Percentiles rank a stretch among this genome's conserved stretches.
Evolutionary conservation across 345 rosid species (phyloP).

Genomic region (Rubroshorea leprosula): DNA sequence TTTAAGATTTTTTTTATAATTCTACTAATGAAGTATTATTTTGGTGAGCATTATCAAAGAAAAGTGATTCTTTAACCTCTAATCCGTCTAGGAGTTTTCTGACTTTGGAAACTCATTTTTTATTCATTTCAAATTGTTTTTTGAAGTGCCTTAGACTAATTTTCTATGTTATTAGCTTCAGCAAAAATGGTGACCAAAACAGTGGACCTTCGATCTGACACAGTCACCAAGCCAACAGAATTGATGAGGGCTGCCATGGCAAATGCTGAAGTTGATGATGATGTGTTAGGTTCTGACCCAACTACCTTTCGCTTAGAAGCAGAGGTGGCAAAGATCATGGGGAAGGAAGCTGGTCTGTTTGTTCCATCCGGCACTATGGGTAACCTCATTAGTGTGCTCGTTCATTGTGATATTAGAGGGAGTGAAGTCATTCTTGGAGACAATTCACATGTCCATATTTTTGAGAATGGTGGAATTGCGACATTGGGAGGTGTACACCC

Average conservation of each 20-base stretch:
- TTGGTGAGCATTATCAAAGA: no score
- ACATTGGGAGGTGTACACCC: conserved; percentile 94
- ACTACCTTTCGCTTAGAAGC: conserved; percentile 55
- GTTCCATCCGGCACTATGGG: conserved; percentile 98
- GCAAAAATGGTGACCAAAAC: conserved; percentile 55
- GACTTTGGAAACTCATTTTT: no score
- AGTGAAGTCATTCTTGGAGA: conserved; percentile 92
- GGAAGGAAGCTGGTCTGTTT: conserved; percentile 86
- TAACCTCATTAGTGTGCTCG: conserved; percentile 84
- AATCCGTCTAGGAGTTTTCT: no score
- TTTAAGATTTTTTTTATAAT: no score
- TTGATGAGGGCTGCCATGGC: conserved; percentile 91
- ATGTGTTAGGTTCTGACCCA: conserved; percentile 68
- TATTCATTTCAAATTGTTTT: not conserved
- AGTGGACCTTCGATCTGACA: conserved; percentile 91
- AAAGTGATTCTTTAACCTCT: no score
- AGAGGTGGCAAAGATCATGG: conserved; percentile 61
- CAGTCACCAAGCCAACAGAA: conserved; percentile 83
- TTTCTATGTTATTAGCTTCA: conserved; percentile 18
- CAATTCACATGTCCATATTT: conserved; percentile 70
- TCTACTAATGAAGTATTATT: no score
- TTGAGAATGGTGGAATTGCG: conserved; percentile 83
- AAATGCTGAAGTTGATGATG: conserved; percentile 88
- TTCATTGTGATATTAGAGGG: conserved; percentile 83
- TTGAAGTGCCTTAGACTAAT: conserved; percentile 1